Conservation (phyloP, 1,139 yeast genomes). For the Scheffersomyces illinoinensis region DNA sequence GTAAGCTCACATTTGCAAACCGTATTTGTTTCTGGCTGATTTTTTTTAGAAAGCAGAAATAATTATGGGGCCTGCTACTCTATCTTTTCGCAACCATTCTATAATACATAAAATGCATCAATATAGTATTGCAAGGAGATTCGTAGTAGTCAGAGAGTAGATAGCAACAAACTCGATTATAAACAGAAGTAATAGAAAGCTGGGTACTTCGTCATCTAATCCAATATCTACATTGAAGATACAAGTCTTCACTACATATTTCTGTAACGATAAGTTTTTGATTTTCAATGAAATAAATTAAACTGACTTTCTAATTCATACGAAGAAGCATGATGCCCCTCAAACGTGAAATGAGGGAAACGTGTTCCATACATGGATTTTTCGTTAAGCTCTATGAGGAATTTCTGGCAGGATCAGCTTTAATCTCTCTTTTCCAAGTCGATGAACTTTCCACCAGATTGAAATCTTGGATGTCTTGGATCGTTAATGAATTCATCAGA, state of each 20-base stretch:
- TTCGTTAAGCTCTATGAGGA: neutral
- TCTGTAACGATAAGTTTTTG: too few species aligned
- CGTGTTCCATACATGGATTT: neutral
- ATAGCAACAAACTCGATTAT: too few species aligned
- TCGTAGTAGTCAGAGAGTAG: neutral
- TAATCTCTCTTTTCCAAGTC: constrained; percentile 44
- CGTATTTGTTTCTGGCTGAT: too few species aligned
- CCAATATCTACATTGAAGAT: neutral
- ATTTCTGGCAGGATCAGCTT: neutral
- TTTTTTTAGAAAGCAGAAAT: too few species aligned
- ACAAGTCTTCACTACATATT: neutral
- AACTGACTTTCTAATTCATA: neutral
- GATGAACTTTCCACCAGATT: constrained; percentile 51
- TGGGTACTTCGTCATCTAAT: too few species aligned
- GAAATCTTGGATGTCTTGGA: constrained; percentile 58
- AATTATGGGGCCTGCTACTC: too few species aligned
- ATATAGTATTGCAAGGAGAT: neutral
- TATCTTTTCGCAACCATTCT: too few species aligned
- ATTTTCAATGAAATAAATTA: too few species aligned
- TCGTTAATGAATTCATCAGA: constrained; percentile 52
- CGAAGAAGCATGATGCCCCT: neutral
- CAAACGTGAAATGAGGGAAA: neutral
- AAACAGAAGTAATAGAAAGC: neutral
- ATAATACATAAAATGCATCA: too few species aligned
- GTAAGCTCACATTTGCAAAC: too few species aligned